phyloP scores from a whole-genome alignment of 495 filamentous ascomycete genomes.

The Letharia lupina region DNA sequence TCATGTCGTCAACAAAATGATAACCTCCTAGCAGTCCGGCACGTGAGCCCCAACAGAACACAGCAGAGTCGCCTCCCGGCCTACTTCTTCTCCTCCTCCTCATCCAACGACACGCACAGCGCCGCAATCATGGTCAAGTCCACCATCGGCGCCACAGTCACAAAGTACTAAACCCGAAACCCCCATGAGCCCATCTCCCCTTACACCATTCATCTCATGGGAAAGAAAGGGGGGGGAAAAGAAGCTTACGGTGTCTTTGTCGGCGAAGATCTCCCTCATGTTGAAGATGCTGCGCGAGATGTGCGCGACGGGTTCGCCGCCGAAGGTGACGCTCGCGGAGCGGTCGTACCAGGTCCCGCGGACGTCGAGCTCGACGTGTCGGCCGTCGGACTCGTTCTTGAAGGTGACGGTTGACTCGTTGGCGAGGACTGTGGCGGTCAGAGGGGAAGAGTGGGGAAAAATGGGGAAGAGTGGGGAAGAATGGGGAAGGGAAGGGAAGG shows the following conservation, averaged over 20 bases:
- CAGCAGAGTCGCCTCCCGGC: neutral
- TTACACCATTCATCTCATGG: neutral
- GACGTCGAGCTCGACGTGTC: slow-evolving; percentile 33
- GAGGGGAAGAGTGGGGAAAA: neutral
- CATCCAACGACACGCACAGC: slow-evolving; percentile 53
- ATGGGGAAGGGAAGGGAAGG: too few relatives aligned
- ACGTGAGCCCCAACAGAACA: neutral
- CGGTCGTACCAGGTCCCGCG: slow-evolving; percentile 46
- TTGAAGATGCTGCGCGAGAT: slow-evolving; percentile 49
- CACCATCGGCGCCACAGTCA: slow-evolving; percentile 50
- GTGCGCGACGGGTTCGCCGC: slow-evolving; percentile 40
- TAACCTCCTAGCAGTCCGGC: neutral
- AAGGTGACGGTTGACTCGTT: slow-evolving; percentile 44
- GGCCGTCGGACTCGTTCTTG: slow-evolving; percentile 32
- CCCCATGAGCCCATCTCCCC: neutral
- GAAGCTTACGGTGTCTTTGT: slow-evolving; percentile 40
- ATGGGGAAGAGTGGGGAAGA: neutral
- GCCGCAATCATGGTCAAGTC: slow-evolving; percentile 52
- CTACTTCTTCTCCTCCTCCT: slow-evolving; percentile 46
- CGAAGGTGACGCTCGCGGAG: slow-evolving; percentile 40
- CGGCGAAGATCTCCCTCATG: slow-evolving; percentile 44
- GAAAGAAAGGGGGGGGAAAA: neutral
- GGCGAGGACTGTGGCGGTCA: slow-evolving; percentile 31
- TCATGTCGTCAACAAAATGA: neutral
- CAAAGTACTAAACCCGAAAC: slow-evolving; percentile 34